Conservation (phyloP, 805 yeast species). For the Clavispora phyllophila region DNA sequence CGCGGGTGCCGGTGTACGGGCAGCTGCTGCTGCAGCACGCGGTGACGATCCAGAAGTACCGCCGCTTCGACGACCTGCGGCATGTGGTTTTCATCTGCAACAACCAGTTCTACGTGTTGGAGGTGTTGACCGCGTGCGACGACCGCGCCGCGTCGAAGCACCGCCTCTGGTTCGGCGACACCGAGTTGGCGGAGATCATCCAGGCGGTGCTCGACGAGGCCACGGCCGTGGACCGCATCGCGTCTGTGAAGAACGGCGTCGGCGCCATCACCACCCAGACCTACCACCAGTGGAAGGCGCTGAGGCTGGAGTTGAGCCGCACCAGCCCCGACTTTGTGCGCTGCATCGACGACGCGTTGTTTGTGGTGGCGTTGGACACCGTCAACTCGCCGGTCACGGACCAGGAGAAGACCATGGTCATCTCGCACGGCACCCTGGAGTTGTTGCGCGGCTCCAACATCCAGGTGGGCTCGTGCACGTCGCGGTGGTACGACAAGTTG, state of each 20-base stretch:
- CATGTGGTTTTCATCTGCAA: conserved; percentile 48
- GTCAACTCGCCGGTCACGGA: conserved; percentile 40
- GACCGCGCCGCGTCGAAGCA: conserved; percentile 22
- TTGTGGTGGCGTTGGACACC: conserved; percentile 47
- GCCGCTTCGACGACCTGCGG: conserved; percentile 32
- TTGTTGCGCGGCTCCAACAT: conserved; percentile 40
- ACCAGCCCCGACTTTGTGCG: conserved; percentile 34
- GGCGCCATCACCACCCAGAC: conserved; percentile 55
- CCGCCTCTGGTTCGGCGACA: conserved; percentile 49
- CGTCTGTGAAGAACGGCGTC: conserved; percentile 41
- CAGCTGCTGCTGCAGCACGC: conserved; percentile 22
- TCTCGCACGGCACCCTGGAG: conserved; percentile 48
- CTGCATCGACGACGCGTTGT: conserved; percentile 45
- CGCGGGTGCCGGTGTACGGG: conserved; percentile 41
- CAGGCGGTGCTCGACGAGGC: conserved; percentile 41
- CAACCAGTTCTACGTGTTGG: conserved; percentile 47
- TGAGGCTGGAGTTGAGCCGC: conserved; percentile 36
- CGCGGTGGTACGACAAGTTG: conserved; percentile 56
- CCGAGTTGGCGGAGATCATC: conserved; percentile 43
- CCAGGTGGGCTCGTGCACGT: conserved; percentile 54
- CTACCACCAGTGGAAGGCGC: conserved; percentile 44
- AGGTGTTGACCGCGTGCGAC: conserved; percentile 37
- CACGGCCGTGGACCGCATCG: conserved; percentile 26
- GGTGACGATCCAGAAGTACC: conserved; percentile 33
- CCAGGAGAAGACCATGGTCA: conserved; percentile 43